A percentile compares a stretch with the other conserved stretches of the same genome.
Evolutionary conservation across 1,284 basidiomycete species (phyloP).

Genomic region (Pseudozyma tsukubaensis): DNA sequence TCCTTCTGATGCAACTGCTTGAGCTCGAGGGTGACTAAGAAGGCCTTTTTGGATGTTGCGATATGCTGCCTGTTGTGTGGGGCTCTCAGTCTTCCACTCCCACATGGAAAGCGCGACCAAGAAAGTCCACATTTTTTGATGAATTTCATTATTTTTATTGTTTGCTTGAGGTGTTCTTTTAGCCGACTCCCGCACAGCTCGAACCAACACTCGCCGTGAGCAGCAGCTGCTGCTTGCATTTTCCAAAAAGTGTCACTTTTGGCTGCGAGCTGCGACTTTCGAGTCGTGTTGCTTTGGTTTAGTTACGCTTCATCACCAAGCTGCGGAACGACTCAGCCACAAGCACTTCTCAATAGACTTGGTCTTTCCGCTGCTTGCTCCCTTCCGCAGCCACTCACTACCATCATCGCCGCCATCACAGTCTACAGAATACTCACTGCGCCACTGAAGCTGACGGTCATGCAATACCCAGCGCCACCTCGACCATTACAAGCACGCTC

Average conservation of each 20-base stretch:
- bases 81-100: neutral
- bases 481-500: neutral
- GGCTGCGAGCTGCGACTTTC: neutral
- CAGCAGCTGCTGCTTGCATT: neutral
- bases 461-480: neutral
- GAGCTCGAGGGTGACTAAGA: neutral
- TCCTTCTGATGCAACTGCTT: neutral
- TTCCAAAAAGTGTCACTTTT: constrained; percentile 4
- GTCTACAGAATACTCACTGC: neutral
- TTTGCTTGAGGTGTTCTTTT: neutral
- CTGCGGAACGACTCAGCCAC: constrained; percentile 2
- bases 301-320: neutral
- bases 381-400: neutral
- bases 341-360: no score
- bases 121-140: neutral
- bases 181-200: neutral
- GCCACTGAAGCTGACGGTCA: neutral
- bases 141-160: neutral
- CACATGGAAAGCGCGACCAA: neutral
- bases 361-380: neutral
- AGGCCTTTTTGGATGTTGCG: no score
- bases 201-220: neutral
- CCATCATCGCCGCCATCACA: neutral
- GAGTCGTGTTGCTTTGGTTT: neutral
- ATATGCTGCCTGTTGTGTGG: neutral